Evolutionary conservation across 345 rosid genomes (phyloP).

Genomic region (Heritiera littoralis): DNA sequence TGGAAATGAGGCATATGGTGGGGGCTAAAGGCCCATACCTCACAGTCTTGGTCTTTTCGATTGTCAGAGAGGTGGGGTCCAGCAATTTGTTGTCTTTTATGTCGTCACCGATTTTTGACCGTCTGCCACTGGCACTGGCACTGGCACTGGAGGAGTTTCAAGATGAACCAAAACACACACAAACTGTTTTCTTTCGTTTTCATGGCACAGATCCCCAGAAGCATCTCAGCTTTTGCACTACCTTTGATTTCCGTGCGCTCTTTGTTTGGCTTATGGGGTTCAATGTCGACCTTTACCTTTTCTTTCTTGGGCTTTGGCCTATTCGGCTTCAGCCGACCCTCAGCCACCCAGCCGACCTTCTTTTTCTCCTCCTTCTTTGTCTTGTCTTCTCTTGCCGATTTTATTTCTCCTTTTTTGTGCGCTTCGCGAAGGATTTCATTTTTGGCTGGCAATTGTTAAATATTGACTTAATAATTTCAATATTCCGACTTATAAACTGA

Average conservation of each 20-base stretch:
- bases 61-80: background rate
- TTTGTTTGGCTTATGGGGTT: constrained; percentile 26
- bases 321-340: constrained; percentile 8
- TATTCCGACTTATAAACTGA: background rate
- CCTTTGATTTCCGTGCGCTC: constrained; percentile 36
- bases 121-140: background rate
- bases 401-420: background rate
- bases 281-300: background rate
- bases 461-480: background rate
- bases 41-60: background rate
- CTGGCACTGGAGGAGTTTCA: background rate
- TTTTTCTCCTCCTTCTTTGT: too few species aligned
- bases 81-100: background rate
- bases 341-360: background rate
- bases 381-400: background rate
- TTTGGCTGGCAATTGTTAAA: background rate
- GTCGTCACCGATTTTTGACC: background rate
- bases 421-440: background rate
- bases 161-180: background rate
- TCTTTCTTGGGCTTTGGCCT: background rate
- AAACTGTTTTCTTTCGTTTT: background rate
- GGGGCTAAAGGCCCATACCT: background rate
- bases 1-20: too few species aligned
- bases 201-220: constrained; percentile 32
- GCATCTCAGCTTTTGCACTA: constrained; percentile 23